Percentiles rank a stretch among this genome's conserved stretches.
These are phyloP conservation scores for Ceratocystis papillata DNA, from an alignment of 2,329 filamentous ascomycete genomes.

Conservation along the genomic window DNA sequence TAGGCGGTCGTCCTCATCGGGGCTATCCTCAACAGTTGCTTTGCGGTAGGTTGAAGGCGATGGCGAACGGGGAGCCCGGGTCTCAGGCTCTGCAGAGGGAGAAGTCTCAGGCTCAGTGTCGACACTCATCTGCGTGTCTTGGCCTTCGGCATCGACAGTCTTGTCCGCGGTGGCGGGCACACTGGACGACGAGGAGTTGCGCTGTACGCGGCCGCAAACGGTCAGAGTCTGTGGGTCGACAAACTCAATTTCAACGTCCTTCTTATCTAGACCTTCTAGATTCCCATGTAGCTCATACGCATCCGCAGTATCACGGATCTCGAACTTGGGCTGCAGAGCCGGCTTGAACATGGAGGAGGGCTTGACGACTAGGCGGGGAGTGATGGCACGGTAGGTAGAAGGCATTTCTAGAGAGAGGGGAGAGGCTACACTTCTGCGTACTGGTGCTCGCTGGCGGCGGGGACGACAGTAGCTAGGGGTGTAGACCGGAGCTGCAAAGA, in stretches of 20 bases:
- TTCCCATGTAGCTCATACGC: constrained; percentile 60
- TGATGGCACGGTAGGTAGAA: background rate
- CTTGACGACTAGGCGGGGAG: background rate
- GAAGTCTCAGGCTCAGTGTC: background rate
- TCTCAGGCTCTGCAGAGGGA: constrained; percentile 31
- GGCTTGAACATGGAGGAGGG: background rate
- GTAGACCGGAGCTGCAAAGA: background rate
- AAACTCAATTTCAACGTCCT: constrained; percentile 59
- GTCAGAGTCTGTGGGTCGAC: constrained; percentile 54
- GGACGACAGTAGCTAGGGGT: background rate
- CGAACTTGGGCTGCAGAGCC: constrained; percentile 37
- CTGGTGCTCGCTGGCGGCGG: background rate
- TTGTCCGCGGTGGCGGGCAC: background rate
- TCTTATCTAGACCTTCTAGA: constrained; percentile 55
- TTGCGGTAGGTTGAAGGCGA: constrained; percentile 36
- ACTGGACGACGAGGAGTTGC: background rate
- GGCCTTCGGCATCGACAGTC: background rate
- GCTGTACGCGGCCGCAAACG: constrained; percentile 40
- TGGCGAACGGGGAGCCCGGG: constrained; percentile 27
- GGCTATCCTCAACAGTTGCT: constrained; percentile 56
- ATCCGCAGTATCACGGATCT: constrained; percentile 52
- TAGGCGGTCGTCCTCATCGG: constrained; percentile 28
- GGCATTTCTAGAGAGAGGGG: background rate
- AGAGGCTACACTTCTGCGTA: background rate
- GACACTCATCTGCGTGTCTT: background rate